Evolutionary conservation across 2,329 filamentous ascomycete genomes (phyloP).

Genomic region (Colletotrichum theobromicola): DNA sequence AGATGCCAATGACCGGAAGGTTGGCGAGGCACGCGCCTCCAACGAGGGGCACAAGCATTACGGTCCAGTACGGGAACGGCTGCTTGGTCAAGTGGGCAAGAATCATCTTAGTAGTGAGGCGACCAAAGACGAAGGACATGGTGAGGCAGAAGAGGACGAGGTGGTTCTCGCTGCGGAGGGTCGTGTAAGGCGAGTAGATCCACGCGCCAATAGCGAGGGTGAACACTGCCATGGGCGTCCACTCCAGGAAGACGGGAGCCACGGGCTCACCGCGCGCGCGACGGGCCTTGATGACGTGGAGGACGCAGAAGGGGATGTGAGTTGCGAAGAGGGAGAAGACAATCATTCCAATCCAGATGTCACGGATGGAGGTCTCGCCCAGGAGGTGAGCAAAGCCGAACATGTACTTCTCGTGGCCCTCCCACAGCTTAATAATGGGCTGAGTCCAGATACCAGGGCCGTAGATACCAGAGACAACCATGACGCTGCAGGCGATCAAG

Average conservation of each 20-base stretch:
- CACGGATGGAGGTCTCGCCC: slow-evolving; percentile 76
- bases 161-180: slow-evolving; percentile 81
- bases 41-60: slow-evolving; percentile 86
- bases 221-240: slow-evolving; percentile 89
- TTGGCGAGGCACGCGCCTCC: slow-evolving; percentile 85
- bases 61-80: slow-evolving; percentile 96
- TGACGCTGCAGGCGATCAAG: slow-evolving; percentile 84
- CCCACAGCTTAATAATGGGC: slow-evolving; percentile 70
- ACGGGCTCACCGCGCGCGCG: slow-evolving; percentile 75
- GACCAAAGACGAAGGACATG: slow-evolving; percentile 95
- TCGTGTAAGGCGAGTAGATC: slow-evolving; percentile 90
- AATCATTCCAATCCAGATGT: slow-evolving; percentile 84
- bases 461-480: slow-evolving; percentile 86
- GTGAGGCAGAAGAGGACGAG: slow-evolving; percentile 91
- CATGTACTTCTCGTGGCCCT: slow-evolving; percentile 53
- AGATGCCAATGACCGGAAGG: slow-evolving; percentile 76
- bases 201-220: slow-evolving; percentile 77
- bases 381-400: slow-evolving; percentile 63
- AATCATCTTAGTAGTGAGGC: slow-evolving; percentile 99
- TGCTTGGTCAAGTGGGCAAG: slow-evolving; percentile 92
- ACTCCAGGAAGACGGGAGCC: slow-evolving; percentile 86
- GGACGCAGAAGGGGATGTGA: slow-evolving; percentile 88
- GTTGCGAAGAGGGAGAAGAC: slow-evolving; percentile 68
- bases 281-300: slow-evolving; percentile 83
- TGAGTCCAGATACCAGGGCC: slow-evolving; percentile 87